These are phyloP conservation scores for Tulasnella sp. DNA, from an alignment of 768 basidiomycete genomes.

Conservation along the genomic window DNA sequence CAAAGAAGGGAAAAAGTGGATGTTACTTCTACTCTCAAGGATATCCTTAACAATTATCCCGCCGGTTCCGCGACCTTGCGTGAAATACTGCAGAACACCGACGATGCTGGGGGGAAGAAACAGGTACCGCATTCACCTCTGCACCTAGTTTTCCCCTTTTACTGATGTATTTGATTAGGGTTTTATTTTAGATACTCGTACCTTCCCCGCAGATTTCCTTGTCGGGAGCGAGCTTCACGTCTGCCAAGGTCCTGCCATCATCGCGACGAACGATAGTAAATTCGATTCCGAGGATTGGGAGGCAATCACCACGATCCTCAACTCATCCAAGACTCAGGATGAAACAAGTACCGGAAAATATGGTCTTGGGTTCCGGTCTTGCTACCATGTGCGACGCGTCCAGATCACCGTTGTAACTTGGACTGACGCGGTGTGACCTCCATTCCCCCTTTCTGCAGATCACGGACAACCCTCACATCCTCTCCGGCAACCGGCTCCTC, in stretches of 20 bases:
- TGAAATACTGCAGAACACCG: slow-evolving; percentile 11
- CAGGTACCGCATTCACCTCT: neutral
- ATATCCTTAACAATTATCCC: slow-evolving; percentile 12
- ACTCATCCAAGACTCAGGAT: slow-evolving; percentile 4
- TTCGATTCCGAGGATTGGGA: slow-evolving; percentile 7
- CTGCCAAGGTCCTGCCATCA: slow-evolving; percentile 20
- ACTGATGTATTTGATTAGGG: neutral
- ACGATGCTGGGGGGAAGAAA: neutral
- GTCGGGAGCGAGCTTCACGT: neutral
- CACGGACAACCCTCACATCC: slow-evolving; percentile 19
- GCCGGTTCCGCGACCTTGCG: neutral
- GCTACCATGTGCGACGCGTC: neutral
- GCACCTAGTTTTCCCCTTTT: neutral
- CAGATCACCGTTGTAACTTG: neutral
- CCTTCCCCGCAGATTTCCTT: neutral
- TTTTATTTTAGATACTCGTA: slow-evolving; percentile 3
- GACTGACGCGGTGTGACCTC: neutral
- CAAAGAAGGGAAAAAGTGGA: neutral
- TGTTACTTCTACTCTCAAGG: neutral
- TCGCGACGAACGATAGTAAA: slow-evolving; percentile 4
- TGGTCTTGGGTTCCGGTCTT: slow-evolving; percentile 1
- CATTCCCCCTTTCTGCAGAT: neutral
- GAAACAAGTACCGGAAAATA: slow-evolving; percentile 8
- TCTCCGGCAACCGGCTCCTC: neutral
- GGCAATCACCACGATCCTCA: neutral